Percentiles rank a stretch among this genome's conserved stretches.
Evolutionary conservation across 805 yeast species (phyloP).

Genomic region (Wickerhamomyces rabaulensis): DNA sequence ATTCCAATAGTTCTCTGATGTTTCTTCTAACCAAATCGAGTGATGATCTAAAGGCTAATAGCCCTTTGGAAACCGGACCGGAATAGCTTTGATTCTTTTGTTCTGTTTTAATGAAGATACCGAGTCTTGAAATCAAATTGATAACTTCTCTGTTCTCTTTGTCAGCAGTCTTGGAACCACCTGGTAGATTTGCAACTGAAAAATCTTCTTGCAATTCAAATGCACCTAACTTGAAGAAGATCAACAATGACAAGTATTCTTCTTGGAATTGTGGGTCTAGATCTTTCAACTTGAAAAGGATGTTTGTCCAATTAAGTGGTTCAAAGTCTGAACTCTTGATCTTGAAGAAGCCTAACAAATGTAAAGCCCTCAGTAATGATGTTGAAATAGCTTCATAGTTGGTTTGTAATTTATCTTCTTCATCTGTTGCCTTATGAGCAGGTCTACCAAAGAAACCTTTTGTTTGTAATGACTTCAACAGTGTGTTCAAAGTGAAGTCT

Average conservation of each 20-base stretch:
- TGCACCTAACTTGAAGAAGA: slow-evolving; percentile 41
- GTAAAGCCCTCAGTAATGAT: slow-evolving; percentile 46
- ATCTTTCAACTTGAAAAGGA: slow-evolving; percentile 31
- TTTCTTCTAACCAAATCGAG: slow-evolving; percentile 46
- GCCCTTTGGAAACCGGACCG: slow-evolving; percentile 66
- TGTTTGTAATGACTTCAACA: slow-evolving; percentile 20
- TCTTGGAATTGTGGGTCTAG: slow-evolving; percentile 32
- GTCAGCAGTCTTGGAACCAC: slow-evolving; percentile 30
- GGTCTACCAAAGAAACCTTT: slow-evolving; percentile 21
- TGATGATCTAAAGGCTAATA: slow-evolving; percentile 64
- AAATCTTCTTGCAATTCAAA: slow-evolving; percentile 31
- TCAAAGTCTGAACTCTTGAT: slow-evolving; percentile 28
- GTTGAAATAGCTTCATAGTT: slow-evolving; percentile 55
- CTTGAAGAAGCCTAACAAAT: slow-evolving; percentile 44
- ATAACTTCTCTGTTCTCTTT: slow-evolving; percentile 28
- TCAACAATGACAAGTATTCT: slow-evolving; percentile 40
- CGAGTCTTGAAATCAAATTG: slow-evolving; percentile 42
- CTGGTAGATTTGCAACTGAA: slow-evolving; percentile 30
- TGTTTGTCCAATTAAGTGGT: slow-evolving; percentile 48
- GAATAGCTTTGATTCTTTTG: slow-evolving; percentile 52
- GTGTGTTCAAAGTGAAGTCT: slow-evolving; percentile 24
- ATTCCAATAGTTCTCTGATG: slow-evolving; percentile 51
- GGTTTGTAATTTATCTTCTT: slow-evolving; percentile 31
- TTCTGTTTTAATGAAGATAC: slow-evolving; percentile 39
- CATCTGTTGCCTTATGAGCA: slow-evolving; percentile 15